Base-by-base conservation (phyloP, 2,329 filamentous ascomycete species). In the Sclerotiophoma versabilis region DNA sequence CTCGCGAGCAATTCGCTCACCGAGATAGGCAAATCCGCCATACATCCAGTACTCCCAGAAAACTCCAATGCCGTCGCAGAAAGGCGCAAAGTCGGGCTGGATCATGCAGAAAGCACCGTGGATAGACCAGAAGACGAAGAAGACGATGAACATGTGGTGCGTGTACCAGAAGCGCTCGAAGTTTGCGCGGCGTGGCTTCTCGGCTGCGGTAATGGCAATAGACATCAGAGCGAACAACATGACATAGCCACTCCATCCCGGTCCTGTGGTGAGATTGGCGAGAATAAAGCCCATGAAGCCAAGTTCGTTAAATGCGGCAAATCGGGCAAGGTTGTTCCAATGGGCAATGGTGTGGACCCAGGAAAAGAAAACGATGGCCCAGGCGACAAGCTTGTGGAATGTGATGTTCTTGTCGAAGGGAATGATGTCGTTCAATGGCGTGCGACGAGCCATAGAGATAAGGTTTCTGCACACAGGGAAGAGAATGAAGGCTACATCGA, bases 1-100 rank as follows among this genome's bases (percentile, higher is more conserved):
- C 76, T 95, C 91, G 58, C 91, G 86, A 17, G 90, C 86, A 52
- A 93, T 81, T 57, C 90, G 83, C 78, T 96, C 91, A n/a, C 85
- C 83, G 29, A 96, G 82, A 72, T 95, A 96, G 54, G 88, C 80
- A 71, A 91, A 90, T 57, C 90, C 91, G 44, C 90, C 89, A 70
- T 91, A 91, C 83, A 91, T 88, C 90, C 90, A 95, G 79, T 90
- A 95, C 77, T 93, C 87, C 89, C 90, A 95, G 74, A 96, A 95
- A 48, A 93, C 89, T 66, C 90, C 91, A 56, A 91, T 80, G 53
- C 87, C 87, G 50, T 84, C 81, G 76, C 91, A 93, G 74, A 90
- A 93, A 1, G 91, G 90, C 5, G 88, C 88, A 59, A 89, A 85
- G 72, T 95, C 91, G 46, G 90, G 87, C 75, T 91, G 90, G 69